A percentile compares a stretch with the other conserved stretches of the same genome.
These are phyloP conservation scores for Monilinia vaccinii-corymbosi DNA, from an alignment of 2,329 filamentous ascomycete genomes.

Conservation along the genomic window DNA sequence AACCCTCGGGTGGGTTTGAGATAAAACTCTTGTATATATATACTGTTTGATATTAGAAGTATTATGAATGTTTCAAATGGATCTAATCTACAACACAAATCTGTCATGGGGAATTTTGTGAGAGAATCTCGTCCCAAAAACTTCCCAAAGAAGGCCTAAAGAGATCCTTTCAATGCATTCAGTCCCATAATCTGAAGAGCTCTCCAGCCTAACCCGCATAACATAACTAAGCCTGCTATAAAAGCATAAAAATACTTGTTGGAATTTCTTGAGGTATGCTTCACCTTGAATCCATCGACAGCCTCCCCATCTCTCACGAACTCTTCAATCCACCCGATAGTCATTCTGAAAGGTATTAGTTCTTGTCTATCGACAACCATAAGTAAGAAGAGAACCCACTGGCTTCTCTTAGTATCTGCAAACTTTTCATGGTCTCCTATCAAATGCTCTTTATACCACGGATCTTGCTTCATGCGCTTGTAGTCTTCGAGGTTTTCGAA, in stretches of 20 bases:
- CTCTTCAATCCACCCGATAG: not conserved
- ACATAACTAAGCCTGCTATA: not conserved
- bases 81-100: no score
- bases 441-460: conserved; percentile 39
- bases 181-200: not conserved
- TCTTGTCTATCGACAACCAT: not conserved
- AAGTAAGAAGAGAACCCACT: not conserved
- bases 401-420: conserved; percentile 36
- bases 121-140: no score
- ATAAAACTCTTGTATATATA: no score
- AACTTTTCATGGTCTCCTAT: conserved; percentile 40
- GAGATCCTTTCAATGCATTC: not conserved
- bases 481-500: conserved; percentile 38
- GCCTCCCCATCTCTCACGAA: not conserved
- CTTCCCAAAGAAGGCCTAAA: no score
- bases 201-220: not conserved
- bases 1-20: no score
- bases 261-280: not conserved
- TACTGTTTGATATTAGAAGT: no score
- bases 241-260: not conserved
- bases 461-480: conserved; percentile 40
- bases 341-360: not conserved
- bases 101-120: no score
- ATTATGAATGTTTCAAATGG: no score
- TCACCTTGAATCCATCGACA: not conserved